Evolutionary conservation across 2,329 filamentous ascomycete species (phyloP).

Genomic region (Penicillium sp.): DNA sequence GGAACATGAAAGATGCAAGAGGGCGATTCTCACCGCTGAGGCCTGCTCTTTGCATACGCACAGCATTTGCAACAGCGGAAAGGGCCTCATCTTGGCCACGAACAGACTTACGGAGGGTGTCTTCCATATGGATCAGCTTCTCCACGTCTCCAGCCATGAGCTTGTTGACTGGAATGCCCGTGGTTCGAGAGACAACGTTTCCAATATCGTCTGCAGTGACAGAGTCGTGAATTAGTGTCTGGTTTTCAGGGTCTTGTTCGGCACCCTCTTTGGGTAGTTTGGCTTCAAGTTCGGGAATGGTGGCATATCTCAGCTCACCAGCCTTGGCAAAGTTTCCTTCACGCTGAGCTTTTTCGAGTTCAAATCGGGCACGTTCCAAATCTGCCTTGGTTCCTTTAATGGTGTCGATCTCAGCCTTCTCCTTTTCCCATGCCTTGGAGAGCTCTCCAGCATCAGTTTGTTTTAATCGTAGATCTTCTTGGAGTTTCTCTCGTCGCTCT

Average conservation of each 20-base stretch:
- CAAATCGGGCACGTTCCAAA: conserved; percentile 81
- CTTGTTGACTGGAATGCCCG: conserved; percentile 90
- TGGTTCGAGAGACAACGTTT: conserved; percentile 83
- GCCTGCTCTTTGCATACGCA: conserved; percentile 89
- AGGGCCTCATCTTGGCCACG: conserved; percentile 94
- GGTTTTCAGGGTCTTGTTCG: conserved; percentile 47
- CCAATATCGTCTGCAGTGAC: conserved; percentile 97
- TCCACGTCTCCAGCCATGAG: conserved; percentile 92
- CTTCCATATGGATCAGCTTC: conserved; percentile 95
- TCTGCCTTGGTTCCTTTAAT: conserved; percentile 87
- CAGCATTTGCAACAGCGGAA: conserved; percentile 85
- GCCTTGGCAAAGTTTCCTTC: conserved; percentile 86
- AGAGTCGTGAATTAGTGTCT: conserved; percentile 81
- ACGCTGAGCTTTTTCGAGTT: conserved; percentile 84
- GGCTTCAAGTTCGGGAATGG: conserved; percentile 77
- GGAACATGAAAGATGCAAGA: conserved; percentile 94
- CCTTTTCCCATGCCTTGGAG: conserved; percentile 85
- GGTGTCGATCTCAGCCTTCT: conserved; percentile 79
- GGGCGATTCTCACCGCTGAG: conserved; percentile 89
- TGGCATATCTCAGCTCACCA: conserved; percentile 86
- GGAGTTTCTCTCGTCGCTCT: conserved; percentile 83
- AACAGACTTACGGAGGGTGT: conserved; percentile 78
- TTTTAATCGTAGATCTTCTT: conserved; percentile 72
- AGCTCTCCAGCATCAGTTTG: conserved; percentile 75
- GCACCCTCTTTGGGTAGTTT: conserved; percentile 75